Evolutionary conservation across 257 asterid genomes (phyloP).

Genomic region (Handroanthus guayacan): DNA sequence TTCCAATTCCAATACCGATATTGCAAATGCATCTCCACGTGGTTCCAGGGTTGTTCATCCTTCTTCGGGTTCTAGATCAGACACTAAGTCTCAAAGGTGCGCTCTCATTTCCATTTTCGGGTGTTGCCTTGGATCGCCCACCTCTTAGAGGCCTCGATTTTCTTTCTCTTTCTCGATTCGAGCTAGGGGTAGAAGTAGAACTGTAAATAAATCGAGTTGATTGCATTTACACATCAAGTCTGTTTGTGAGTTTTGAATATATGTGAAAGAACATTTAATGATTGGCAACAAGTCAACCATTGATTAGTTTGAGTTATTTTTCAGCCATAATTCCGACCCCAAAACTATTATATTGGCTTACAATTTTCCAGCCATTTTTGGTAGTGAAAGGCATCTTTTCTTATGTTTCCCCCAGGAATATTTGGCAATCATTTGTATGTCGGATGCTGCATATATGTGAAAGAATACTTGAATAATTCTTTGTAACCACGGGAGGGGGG

Average conservation of each 20-base stretch:
- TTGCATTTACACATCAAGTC: too few relatives aligned
- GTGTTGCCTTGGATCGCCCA: conserved; percentile 41
- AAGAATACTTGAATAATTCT: too few relatives aligned
- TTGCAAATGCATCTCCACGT: conserved; percentile 7
- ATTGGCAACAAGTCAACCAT: too few relatives aligned
- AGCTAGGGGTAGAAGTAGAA: too few relatives aligned
- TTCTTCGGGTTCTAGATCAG: conserved; percentile 35
- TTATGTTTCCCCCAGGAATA: neutral
- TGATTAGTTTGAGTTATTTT: too few relatives aligned
- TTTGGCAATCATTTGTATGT: conserved; percentile 25
- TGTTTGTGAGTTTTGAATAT: too few relatives aligned
- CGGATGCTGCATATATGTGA: too few relatives aligned
- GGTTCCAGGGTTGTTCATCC: conserved; percentile 17
- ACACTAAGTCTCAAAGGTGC: conserved; percentile 44
- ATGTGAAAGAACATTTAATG: too few relatives aligned
- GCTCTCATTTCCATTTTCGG: conserved; percentile 44
- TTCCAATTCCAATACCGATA: conserved; percentile 21
- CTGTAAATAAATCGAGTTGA: too few relatives aligned
- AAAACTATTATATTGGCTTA: neutral
- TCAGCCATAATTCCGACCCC: too few relatives aligned
- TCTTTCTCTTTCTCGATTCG: too few relatives aligned
- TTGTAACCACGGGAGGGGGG: conserved; percentile 17
- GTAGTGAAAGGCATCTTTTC: neutral
- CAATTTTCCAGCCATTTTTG: conserved; percentile 5
- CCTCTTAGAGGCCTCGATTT: conserved; percentile 29